Conservation (phyloP, 176 grass and related monocot species). For the Chloris gayana region DNA sequence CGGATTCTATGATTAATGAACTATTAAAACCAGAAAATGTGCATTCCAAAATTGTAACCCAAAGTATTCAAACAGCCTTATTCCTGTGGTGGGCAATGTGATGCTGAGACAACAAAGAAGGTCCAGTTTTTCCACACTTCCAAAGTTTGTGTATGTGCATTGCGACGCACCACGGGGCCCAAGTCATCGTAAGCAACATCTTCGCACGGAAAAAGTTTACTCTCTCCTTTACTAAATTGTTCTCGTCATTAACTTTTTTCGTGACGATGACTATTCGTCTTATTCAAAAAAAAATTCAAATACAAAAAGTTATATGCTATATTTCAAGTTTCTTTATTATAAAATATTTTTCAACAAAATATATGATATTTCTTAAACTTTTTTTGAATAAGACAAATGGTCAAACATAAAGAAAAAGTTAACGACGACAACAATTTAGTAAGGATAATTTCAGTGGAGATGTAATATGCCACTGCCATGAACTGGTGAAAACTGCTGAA, state of each 20-base stretch:
- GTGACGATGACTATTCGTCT: no score
- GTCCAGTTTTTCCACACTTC: neutral
- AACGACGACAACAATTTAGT: no score
- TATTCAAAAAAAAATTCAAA: no score
- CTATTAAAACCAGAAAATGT: neutral
- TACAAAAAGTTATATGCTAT: no score
- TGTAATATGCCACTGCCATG: neutral
- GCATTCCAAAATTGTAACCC: neutral
- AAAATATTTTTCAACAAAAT: no score
- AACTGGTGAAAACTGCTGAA: neutral
- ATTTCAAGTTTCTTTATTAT: no score
- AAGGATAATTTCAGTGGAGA: conserved; percentile 20
- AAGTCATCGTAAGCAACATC: neutral
- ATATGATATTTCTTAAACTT: no score
- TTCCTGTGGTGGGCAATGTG: conserved; percentile 11
- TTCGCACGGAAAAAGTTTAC: neutral
- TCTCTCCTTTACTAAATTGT: no score
- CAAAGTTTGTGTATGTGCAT: neutral
- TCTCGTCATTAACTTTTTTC: no score
- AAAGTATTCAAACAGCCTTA: neutral
- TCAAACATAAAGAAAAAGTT: no score
- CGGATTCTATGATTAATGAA: neutral
- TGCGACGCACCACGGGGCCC: neutral
- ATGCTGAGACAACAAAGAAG: neutral
- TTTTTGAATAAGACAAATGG: no score